Evolutionary conservation across 148 eudicot genomes (phyloP).

Genomic region (Fagopyrum esculentum): DNA sequence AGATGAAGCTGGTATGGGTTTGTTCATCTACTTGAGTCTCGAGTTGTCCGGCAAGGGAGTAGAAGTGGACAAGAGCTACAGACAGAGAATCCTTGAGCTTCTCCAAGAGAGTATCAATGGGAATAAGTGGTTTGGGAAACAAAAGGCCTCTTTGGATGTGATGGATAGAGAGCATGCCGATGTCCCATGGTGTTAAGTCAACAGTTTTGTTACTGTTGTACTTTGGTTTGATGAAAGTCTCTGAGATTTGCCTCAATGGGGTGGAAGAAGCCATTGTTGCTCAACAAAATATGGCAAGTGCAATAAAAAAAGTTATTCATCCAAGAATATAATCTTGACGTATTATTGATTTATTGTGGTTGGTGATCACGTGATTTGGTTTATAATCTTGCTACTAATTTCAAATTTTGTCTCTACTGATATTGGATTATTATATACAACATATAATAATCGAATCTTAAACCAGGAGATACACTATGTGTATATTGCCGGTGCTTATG

Average conservation of each 20-base stretch:
- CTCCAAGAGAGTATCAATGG: neutral
- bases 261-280: neutral
- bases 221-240: slow-evolving; percentile 32
- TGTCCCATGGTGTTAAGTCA: slow-evolving; percentile 32
- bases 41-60: neutral
- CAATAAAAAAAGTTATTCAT: too few species aligned
- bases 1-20: neutral
- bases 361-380: too few species aligned
- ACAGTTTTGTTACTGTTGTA: slow-evolving; percentile 18
- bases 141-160: slow-evolving; percentile 42
- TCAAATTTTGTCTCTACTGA: too few species aligned
- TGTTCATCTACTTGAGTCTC: neutral
- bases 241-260: slow-evolving; percentile 22
- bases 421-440: too few species aligned
- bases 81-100: slow-evolving; percentile 11
- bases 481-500: too few species aligned
- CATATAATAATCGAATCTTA: too few species aligned
- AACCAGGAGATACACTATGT: too few species aligned
- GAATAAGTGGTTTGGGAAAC: slow-evolving; percentile 10
- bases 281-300: neutral
- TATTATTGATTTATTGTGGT: too few species aligned
- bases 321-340: too few species aligned
- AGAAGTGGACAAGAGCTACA: neutral
- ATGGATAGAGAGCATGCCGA: slow-evolving; percentile 19
- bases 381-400: too few species aligned